These are phyloP conservation scores for Scutellaria galericulata DNA, from an alignment of 257 asterid genomes.

Conservation along the genomic window DNA sequence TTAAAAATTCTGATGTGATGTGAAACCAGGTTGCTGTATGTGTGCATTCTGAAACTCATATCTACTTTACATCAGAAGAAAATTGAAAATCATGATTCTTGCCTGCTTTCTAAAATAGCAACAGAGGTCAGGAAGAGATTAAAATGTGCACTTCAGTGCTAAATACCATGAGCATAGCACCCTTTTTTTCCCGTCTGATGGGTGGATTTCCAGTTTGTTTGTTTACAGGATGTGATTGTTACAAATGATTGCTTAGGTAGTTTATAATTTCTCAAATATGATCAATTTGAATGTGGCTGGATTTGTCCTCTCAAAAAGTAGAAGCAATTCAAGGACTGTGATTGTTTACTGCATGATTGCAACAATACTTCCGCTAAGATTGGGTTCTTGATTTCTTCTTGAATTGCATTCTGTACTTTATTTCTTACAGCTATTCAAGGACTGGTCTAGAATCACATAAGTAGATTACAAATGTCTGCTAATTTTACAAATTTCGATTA, in stretches of 20 bases:
- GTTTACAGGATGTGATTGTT: slow-evolving; percentile 9
- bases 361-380: background rate
- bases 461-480: background rate
- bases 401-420: background rate
- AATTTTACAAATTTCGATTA: background rate
- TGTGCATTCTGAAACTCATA: slow-evolving; percentile 4
- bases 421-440: background rate
- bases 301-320: background rate
- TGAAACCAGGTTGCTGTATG: background rate
- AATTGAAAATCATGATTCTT: background rate
- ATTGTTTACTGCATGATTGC: slow-evolving; percentile 3
- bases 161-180: background rate
- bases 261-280: slow-evolving; percentile 12
- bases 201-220: background rate
- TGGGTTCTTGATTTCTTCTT: slow-evolving; percentile 12
- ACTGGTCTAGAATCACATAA: background rate
- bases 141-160: background rate
- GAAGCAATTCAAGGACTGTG: background rate
- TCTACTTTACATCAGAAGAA: background rate
- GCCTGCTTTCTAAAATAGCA: slow-evolving; percentile 2
- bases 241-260: slow-evolving; percentile 1
- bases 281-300: slow-evolving; percentile 13
- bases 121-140: background rate
- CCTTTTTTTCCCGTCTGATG: background rate
- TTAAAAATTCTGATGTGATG: background rate